phyloP scores from a whole-genome alignment of 2,329 filamentous ascomycete species.

The Aspergillus ibericus region DNA sequence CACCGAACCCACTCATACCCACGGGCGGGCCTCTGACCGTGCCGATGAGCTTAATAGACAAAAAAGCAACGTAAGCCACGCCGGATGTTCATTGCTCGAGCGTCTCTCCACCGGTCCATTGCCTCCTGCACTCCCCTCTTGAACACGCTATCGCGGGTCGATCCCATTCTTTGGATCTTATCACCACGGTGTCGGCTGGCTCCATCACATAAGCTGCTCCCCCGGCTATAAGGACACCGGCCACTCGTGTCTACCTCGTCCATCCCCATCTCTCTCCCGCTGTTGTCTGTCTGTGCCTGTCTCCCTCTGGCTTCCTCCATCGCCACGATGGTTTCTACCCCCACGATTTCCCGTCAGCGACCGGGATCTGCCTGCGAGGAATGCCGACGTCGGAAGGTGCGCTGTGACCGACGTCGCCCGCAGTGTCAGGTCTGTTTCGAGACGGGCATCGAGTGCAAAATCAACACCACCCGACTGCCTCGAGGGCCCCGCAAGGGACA shows the following conservation, averaged over 20 bases:
- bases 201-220: not conserved
- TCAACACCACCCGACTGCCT: slow-evolving; percentile 26
- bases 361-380: slow-evolving; percentile 32
- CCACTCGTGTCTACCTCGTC: not conserved
- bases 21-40: not conserved
- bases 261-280: not conserved
- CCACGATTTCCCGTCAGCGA: slow-evolving; percentile 24
- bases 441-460: slow-evolving; percentile 28
- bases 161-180: not conserved
- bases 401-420: slow-evolving; percentile 28
- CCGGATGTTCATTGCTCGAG: not conserved
- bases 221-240: not conserved
- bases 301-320: not conserved
- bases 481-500: slow-evolving; percentile 31
- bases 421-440: slow-evolving; percentile 31
- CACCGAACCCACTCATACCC: not conserved
- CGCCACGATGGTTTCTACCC: slow-evolving; percentile 12
- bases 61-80: slow-evolving; percentile 1
- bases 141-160: not conserved
- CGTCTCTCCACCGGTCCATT: not conserved
- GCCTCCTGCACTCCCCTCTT: not conserved
- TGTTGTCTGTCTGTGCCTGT: too few relatives aligned
- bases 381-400: slow-evolving; percentile 31
- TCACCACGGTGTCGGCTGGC: not conserved
- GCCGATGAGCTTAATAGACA: slow-evolving; percentile 12